Percentiles rank a stretch among this genome's conserved stretches.
Evolutionary conservation across 495 filamentous ascomycete species (phyloP).

Genomic region (Gamarada debralockiae): DNA sequence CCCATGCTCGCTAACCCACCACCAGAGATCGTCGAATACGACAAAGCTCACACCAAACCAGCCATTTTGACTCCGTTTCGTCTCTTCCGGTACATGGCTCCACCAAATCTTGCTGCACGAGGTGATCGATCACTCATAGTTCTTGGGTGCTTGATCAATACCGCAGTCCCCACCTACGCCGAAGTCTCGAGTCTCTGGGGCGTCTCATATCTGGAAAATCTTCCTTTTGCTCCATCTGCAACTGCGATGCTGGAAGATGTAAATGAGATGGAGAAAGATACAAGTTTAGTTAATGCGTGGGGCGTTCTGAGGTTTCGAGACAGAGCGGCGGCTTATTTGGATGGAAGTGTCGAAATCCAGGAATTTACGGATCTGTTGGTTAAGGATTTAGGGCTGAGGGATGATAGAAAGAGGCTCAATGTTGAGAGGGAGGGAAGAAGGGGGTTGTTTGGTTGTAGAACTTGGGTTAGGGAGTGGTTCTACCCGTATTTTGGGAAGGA

Average conservation of each 20-base stretch:
- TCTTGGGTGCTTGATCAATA: slow-evolving; percentile 21
- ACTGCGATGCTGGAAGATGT: neutral
- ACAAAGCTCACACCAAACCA: neutral
- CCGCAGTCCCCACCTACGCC: slow-evolving; percentile 12
- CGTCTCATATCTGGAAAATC: slow-evolving; percentile 20
- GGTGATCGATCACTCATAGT: slow-evolving; percentile 25
- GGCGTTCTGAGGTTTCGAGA: neutral
- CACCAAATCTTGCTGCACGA: slow-evolving; percentile 18
- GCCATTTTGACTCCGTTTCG: slow-evolving; percentile 22
- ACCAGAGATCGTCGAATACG: neutral
- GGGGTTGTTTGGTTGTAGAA: neutral
- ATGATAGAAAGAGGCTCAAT: slow-evolving; percentile 13
- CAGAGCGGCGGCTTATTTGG: neutral
- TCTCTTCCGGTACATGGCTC: slow-evolving; percentile 25
- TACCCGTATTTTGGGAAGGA: neutral
- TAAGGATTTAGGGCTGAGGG: slow-evolving; percentile 25
- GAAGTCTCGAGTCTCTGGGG: slow-evolving; percentile 29
- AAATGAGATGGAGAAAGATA: neutral
- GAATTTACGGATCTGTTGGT: slow-evolving; percentile 2
- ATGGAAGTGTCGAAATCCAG: neutral
- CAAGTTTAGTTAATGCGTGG: neutral
- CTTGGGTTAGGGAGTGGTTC: slow-evolving; percentile 1
- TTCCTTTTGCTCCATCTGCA: neutral
- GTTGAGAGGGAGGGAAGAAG: neutral
- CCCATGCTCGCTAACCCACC: slow-evolving; percentile 17